Percentiles rank a stretch among this genome's conserved stretches.
phyloP scores from a whole-genome alignment of 1,284 basidiomycete species.

The Cystobasidium pallidum region DNA sequence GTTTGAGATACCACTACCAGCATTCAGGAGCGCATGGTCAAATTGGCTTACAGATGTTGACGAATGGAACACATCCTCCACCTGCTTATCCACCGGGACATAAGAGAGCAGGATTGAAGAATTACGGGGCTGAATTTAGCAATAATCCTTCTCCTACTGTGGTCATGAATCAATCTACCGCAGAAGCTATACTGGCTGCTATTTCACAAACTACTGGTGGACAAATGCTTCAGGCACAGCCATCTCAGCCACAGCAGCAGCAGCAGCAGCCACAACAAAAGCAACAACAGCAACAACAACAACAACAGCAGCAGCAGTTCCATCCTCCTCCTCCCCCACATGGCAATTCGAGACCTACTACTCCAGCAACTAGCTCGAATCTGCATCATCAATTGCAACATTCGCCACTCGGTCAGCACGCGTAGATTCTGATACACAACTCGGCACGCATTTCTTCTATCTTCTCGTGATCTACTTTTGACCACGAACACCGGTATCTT shows the following conservation, averaged over 20 bases:
- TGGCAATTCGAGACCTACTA: constrained; percentile 35
- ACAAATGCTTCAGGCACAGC: not conserved
- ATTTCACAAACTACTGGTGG: constrained; percentile 24
- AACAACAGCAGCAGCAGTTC: no score
- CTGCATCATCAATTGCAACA: constrained; percentile 18
- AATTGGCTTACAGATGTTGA: constrained; percentile 78
- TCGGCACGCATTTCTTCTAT: no score
- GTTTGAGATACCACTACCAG: constrained; percentile 90
- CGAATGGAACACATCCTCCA: constrained; percentile 72
- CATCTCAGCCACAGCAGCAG: not conserved
- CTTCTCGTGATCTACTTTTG: no score
- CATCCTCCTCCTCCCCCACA: not conserved
- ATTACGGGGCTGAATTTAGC: constrained; percentile 27
- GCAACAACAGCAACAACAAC: constrained; percentile 3
- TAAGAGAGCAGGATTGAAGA: constrained; percentile 23
- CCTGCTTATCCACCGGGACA: constrained; percentile 53
- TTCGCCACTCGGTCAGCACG: constrained; percentile 22
- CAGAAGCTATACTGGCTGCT: constrained; percentile 41
- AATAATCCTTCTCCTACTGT: constrained; percentile 39
- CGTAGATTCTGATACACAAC: not conserved
- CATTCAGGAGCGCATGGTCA: constrained; percentile 94
- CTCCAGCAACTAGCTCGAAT: constrained; percentile 22
- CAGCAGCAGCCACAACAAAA: not conserved
- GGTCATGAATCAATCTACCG: constrained; percentile 42
- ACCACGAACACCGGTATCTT: no score